Conservation (phyloP, 345 rosid genomes). For the Hypericum androsaemum region DNA sequence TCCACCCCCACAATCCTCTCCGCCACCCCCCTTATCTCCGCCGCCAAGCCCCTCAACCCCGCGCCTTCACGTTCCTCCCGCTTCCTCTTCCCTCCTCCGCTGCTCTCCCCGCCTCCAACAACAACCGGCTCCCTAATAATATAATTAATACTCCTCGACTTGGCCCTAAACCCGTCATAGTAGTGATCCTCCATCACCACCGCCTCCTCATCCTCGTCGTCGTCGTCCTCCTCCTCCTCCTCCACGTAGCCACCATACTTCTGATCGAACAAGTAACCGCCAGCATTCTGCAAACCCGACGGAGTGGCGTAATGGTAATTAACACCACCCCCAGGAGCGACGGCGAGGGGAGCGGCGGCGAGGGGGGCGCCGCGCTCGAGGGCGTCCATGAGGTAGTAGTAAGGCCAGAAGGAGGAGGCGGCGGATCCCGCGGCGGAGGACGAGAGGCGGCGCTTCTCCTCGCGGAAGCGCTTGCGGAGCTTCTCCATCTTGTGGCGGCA, state of each 20-base stretch:
- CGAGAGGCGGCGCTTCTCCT: conserved; percentile 36
- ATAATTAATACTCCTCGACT: conserved; percentile 53
- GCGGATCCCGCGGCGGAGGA: no score
- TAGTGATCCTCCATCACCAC: conserved; percentile 33
- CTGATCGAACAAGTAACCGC: no score
- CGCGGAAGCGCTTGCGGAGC: conserved; percentile 57
- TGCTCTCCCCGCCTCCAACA: conserved; percentile 25
- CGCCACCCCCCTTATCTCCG: conserved; percentile 45
- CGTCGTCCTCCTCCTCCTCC: conserved; percentile 1
- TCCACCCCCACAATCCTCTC: conserved; percentile 49
- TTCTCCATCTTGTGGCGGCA: conserved; percentile 89
- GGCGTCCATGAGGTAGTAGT: conserved; percentile 57
- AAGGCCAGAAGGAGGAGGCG: conserved; percentile 38
- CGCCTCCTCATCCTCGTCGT: conserved; percentile 11
- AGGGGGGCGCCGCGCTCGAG: conserved; percentile 53
- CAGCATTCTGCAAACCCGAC: no score
- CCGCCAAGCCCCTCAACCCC: conserved; percentile 34
- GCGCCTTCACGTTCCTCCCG: background rate
- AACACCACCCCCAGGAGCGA: conserved; percentile 12
- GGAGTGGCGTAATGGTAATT: no score
- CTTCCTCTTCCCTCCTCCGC: conserved; percentile 10
- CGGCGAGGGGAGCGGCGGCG: conserved; percentile 40
- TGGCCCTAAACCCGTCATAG: conserved; percentile 23
- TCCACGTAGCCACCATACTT: conserved; percentile 11
- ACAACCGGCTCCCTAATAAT: conserved; percentile 41